phyloP scores from a whole-genome alignment of 176 grass and related monocot genomes.

The Paspalum vaginatum region DNA sequence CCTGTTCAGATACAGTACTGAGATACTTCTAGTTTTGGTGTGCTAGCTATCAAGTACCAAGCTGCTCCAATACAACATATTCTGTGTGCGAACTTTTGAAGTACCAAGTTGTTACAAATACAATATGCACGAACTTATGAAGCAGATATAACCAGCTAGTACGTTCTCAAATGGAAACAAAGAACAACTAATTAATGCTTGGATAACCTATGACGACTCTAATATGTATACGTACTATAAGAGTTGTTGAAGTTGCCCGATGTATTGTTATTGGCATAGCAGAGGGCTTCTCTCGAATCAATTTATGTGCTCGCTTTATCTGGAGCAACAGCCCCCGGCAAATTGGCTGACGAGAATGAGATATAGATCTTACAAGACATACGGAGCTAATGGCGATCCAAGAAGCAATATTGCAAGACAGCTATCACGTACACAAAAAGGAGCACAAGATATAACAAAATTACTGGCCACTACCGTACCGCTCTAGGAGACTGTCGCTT shows the following conservation, averaged over 20 bases:
- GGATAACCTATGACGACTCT: constrained; percentile 14
- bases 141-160: background rate
- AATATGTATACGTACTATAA: background rate
- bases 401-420: background rate
- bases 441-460: background rate
- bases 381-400: background rate
- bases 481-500: background rate
- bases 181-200: constrained; percentile 11
- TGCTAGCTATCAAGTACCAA: constrained; percentile 22
- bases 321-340: background rate
- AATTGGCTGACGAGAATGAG: background rate
- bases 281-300: background rate
- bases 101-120: background rate
- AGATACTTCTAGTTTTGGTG: background rate
- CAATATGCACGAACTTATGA: background rate
- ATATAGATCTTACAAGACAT: constrained; percentile 11
- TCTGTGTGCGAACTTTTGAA: background rate
- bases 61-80: background rate
- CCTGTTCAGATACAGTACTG: background rate
- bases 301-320: constrained; percentile 21
- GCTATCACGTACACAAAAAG: background rate
- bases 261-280: background rate
- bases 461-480: too few species aligned
- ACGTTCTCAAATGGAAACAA: background rate
- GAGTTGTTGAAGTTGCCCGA: constrained; percentile 3